Evolutionary conservation across 306 rosid species (phyloP).

Genomic region (Begonia peltatifolia): DNA sequence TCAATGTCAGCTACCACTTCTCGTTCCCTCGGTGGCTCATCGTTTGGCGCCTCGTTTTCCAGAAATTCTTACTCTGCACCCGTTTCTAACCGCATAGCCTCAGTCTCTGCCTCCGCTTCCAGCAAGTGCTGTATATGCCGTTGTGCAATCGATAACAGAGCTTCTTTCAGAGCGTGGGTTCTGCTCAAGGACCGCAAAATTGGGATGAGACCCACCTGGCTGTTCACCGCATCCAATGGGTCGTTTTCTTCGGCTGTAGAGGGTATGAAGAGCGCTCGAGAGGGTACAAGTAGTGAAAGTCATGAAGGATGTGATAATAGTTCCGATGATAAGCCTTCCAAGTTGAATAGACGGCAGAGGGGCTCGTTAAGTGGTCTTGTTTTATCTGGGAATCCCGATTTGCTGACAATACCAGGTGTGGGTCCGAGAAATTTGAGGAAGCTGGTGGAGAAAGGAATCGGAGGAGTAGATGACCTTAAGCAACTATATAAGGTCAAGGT

Average conservation of each 20-base stretch:
- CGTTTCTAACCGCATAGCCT: too few relatives aligned
- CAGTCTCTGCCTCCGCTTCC: slow-evolving; percentile 12
- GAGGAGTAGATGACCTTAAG: slow-evolving; percentile 79
- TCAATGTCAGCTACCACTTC: too few relatives aligned
- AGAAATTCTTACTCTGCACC: slow-evolving; percentile 8
- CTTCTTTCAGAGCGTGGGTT: slow-evolving; percentile 29
- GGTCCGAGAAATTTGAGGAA: slow-evolving; percentile 87
- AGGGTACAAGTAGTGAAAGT: slow-evolving; percentile 7
- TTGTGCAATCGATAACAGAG: slow-evolving; percentile 13
- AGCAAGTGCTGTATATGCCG: slow-evolving; percentile 20
- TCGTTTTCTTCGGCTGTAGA: slow-evolving; percentile 17
- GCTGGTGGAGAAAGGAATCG: slow-evolving; percentile 73
- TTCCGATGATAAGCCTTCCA: slow-evolving; percentile 23
- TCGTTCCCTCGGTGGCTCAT: too few relatives aligned
- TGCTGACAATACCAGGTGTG: slow-evolving; percentile 86
- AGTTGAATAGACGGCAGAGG: slow-evolving; percentile 41
- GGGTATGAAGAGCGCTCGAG: slow-evolving; percentile 6
- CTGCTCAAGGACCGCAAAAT: slow-evolving; percentile 19
- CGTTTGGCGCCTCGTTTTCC: slow-evolving; percentile 4
- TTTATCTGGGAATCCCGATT: slow-evolving; percentile 50
- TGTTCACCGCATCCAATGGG: slow-evolving; percentile 21
- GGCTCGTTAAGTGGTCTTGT: slow-evolving; percentile 19
- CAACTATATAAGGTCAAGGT: slow-evolving; percentile 88
- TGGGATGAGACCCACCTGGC: slow-evolving; percentile 25
- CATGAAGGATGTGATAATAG: slow-evolving; percentile 7